Base-by-base conservation (phyloP, 139 green algal genomes). In the Micractinium sp. region DNA sequence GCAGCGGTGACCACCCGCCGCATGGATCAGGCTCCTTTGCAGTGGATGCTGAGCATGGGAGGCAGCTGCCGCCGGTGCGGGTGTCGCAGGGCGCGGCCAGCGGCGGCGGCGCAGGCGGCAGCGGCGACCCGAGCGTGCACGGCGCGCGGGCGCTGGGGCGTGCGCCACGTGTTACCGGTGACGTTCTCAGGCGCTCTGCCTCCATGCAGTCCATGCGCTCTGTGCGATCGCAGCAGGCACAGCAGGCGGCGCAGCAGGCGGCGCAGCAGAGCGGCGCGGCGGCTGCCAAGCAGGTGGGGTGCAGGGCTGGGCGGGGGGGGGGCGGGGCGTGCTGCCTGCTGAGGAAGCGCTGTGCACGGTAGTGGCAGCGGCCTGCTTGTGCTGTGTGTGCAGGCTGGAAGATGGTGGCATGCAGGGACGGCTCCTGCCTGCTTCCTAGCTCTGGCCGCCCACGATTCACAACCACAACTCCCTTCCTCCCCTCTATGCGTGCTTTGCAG, bases 161-260 rank as follows among this genome's bases (percentile, higher is more conserved):
- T 33, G 18, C 35, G 31, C 7, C 61, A 5, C 74, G 33, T 7
- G 74, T 18, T 27, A 84, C 47, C 7, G 47, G 47, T 16, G 47
- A 56, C 5, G 47, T 56, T 5, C 47, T 84, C 47, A 33, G 56
- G 78, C 78, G 78, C 47, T 39, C 27, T 47, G 56, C 78, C 41
- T 84, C 78, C 19, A 63, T 84, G 78, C 78, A 84, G 41, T 84
- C 81, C 0, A 53, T 73, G 47, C 53, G 38, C 29, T 69, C 80
- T 16, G 16, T 69, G 80, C 76, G 76, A 35, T 53, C 38, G 36
- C 33, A 73, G 53, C 77, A n/a, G 76, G 36, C 76, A 47, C 61
- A 69, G 74, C 76, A 81, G 38, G 63, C 63, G 63, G 63, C 29
- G 78, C 78, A 67, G 78, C 78, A 36, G 71, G 71, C 9, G 47